phyloP scores from a whole-genome alignment of 371 early-diverging fungal species.

The Mucor sp. region DNA sequence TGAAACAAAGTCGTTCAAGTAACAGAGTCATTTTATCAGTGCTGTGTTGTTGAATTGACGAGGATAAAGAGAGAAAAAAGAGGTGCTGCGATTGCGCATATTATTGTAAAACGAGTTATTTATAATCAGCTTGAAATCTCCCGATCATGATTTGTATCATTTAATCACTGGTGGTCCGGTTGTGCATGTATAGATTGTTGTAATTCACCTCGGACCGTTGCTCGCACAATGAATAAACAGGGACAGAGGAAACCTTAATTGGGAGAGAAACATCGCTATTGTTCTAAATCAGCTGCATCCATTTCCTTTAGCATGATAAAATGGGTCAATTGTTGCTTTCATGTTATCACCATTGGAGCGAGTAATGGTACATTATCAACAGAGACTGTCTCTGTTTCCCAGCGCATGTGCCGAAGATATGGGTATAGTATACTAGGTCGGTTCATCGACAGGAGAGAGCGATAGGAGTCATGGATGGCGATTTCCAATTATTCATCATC shows the following conservation, averaged over 20 bases:
- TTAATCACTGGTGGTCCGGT: background rate
- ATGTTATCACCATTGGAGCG: too few species aligned
- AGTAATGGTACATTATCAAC: too few species aligned
- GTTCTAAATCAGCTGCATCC: background rate
- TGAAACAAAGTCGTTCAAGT: background rate
- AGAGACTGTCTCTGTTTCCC: background rate
- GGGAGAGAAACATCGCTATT: background rate
- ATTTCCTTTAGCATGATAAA: background rate
- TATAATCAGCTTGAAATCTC: background rate
- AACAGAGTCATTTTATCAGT: background rate
- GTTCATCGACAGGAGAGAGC: background rate
- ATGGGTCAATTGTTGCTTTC: too few species aligned
- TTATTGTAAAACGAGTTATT: background rate
- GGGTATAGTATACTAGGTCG: background rate
- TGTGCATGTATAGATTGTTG: background rate
- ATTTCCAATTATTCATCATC: background rate
- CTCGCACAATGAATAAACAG: background rate
- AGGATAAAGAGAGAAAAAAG: background rate
- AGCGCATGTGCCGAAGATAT: background rate
- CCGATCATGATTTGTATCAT: background rate
- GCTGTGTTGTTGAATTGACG: background rate
- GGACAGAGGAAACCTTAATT: background rate
- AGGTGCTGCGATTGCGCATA: background rate
- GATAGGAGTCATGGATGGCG: too few species aligned
- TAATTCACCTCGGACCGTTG: background rate